Base-by-base conservation (phyloP, 106 monocot genomes). In the Phalaenopsis aphrodite region DNA sequence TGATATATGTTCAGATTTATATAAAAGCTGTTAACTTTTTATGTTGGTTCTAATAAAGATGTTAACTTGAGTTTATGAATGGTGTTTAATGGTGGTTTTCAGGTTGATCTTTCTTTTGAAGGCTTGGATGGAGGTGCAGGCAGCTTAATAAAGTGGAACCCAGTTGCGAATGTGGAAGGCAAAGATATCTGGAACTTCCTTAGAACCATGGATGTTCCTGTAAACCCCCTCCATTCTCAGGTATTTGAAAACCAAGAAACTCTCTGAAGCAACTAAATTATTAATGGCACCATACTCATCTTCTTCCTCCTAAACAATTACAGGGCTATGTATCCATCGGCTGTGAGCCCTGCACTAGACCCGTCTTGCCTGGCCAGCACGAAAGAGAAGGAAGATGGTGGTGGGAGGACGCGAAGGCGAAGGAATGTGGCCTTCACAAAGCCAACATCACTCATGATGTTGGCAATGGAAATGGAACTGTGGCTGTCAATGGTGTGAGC, bases 301-400 rank as follows among this genome's bases (percentile, higher is more conserved):
- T 52, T 52, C 52, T 52, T 12, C 48, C 8, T 48, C 8, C 48
- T 52, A 52, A 14, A 52, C 14, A 14, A 52, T 52, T 49, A 3
- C 82, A 90, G 92, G 98, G 98, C 0, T 98, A 94, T 75, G 91
- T 98, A 1, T 98, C 97, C 0, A 94, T 98, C 42, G 94, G 97
- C 7, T 98, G 97, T 39, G 94, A 98, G 78, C 97, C 97, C 7
- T 98, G 97, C 89, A 98, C 94, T 5, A 89, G 97, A 77, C 94
- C 97, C 0, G 92, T 98, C 10, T 61, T 98, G 72, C 97, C 97
- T 0, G 97, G 97, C 41, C 97, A 98, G 82, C 97, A 98, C 47
- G 97, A 98, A 88, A 87, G 97, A 83, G 97, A 98, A 83, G 97
- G 97, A 7, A 85, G 97, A 78, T 98, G 97, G 97, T 98, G 97